Evolutionary conservation across 2,329 filamentous ascomycete species (phyloP).

Genomic region (Escovopsis sp.): DNA sequence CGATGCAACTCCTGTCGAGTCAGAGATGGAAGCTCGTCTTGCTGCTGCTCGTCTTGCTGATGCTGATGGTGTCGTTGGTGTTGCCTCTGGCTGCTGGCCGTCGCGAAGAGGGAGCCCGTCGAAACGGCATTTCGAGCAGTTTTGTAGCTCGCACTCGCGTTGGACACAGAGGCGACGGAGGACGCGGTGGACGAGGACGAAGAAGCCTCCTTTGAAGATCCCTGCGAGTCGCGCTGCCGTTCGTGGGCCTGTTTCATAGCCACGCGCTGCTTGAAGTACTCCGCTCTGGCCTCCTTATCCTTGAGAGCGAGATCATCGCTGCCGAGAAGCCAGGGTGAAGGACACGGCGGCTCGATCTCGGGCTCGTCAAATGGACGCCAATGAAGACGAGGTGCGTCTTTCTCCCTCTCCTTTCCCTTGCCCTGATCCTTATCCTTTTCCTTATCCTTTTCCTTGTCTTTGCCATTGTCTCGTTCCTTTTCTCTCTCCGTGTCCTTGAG

Average conservation of each 20-base stretch:
- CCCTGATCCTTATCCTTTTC: background rate
- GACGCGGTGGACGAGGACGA: background rate
- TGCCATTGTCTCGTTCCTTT: background rate
- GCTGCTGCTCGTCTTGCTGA: background rate
- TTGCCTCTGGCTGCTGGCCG: background rate
- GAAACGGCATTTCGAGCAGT: too few relatives aligned
- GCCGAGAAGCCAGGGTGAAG: slow-evolving; percentile 11
- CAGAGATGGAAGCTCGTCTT: too few relatives aligned
- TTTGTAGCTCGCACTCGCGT: too few relatives aligned
- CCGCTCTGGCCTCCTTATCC: slow-evolving; percentile 8
- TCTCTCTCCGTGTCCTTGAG: slow-evolving; percentile 6
- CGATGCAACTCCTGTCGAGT: too few relatives aligned
- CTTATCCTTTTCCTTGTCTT: background rate
- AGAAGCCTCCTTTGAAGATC: background rate
- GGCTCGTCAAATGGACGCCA: slow-evolving; percentile 14
- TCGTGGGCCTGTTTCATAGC: slow-evolving; percentile 5
- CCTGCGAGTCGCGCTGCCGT: slow-evolving; percentile 3
- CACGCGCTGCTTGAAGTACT: slow-evolving; percentile 11
- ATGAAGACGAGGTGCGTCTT: slow-evolving; percentile 7
- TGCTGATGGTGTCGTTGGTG: background rate
- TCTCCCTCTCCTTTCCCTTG: background rate
- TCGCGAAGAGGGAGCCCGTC: background rate
- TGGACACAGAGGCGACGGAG: background rate
- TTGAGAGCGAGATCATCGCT: slow-evolving; percentile 3
- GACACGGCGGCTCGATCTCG: slow-evolving; percentile 8